Evolutionary conservation across 2,329 filamentous ascomycete genomes (phyloP), one percentile per base, ranked within the genome.

Genomic region (Zopfia rhizophila): DNA sequence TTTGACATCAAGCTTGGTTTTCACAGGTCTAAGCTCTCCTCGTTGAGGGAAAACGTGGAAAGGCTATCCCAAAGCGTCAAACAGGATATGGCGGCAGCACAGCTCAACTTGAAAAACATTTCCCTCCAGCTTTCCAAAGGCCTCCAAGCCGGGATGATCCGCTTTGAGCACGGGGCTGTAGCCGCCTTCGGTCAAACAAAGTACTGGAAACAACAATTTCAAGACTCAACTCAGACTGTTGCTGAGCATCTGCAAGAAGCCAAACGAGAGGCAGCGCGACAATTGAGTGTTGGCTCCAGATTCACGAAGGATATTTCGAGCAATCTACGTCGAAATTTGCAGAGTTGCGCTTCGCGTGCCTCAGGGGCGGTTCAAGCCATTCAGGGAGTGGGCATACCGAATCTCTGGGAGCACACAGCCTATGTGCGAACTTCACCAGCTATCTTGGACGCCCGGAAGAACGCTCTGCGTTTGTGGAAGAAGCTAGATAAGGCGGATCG

Each of bases 1-100:
- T 67, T 71, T 38, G 51, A 66, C n/a, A 51, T 72, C 24, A 61
- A 37, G 24, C 44, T 72, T 7, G 66, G 69, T 14, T 63, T 61
- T 32, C 63, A 64, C 40, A 69, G 63, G 55, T 62, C 65, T 16
- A 58, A 48, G 23, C 39, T 68, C 4, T 55, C 53, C 10, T 53
- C 55, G 16, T 41, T 68, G 25, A 39, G 65, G 11, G 53, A 58
- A 8, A 47, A 41, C 2, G 27, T 49, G n/a, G 27, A 43, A 17
- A 25, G 19, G 3, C 24, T 51, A 10, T 38, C 49, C 13, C 36
- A 45, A 31, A 51, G 18, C 7, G 37, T 62, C 23, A 61, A 48
- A 22, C 35, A 36, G 6, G 59, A 63, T 29, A 19, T 67, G 7
- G 37, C 48, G 3, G 40, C 50, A 2, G 61, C 58, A 17, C 59